Conservation (phyloP, 192 early-diverging fungal species). For the Oehlia diaphana region DNA sequence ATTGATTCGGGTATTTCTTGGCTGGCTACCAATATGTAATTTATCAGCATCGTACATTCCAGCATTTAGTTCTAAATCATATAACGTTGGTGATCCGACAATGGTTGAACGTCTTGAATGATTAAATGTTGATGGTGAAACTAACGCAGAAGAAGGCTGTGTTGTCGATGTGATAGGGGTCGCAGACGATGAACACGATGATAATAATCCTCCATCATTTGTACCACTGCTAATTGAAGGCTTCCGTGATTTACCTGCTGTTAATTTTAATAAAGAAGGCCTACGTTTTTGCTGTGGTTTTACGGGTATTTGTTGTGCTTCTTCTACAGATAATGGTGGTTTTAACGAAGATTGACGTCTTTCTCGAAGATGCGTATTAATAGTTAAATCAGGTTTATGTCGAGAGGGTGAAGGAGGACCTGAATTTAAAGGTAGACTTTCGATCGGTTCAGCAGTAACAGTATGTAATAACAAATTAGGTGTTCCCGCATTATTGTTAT, state of each 20-base stretch:
- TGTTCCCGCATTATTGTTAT: background rate
- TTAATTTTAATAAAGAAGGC: constrained; percentile 26
- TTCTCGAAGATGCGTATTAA: constrained; percentile 17
- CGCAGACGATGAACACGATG: constrained; percentile 11
- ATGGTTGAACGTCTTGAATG: constrained; percentile 22
- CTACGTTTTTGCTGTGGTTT: constrained; percentile 17
- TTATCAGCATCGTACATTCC: constrained; percentile 7
- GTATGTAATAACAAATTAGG: background rate
- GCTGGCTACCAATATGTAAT: background rate
- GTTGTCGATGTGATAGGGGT: constrained; percentile 13
- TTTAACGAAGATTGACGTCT: constrained; percentile 15
- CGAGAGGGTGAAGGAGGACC: background rate
- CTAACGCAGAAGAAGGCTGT: background rate
- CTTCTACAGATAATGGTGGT: background rate
- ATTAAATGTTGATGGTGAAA: constrained; percentile 21
- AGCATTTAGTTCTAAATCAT: background rate
- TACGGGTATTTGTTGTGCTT: background rate
- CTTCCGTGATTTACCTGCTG: constrained; percentile 6
- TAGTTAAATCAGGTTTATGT: constrained; percentile 22
- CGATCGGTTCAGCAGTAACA: background rate
- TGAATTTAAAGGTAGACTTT: background rate
- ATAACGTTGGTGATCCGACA: background rate
- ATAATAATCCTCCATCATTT: background rate
- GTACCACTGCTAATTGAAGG: constrained; percentile 11
- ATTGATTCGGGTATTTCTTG: background rate